Evolutionary conservation across 129 eudicot species (phyloP).

Genomic region (Artemisia annua): DNA sequence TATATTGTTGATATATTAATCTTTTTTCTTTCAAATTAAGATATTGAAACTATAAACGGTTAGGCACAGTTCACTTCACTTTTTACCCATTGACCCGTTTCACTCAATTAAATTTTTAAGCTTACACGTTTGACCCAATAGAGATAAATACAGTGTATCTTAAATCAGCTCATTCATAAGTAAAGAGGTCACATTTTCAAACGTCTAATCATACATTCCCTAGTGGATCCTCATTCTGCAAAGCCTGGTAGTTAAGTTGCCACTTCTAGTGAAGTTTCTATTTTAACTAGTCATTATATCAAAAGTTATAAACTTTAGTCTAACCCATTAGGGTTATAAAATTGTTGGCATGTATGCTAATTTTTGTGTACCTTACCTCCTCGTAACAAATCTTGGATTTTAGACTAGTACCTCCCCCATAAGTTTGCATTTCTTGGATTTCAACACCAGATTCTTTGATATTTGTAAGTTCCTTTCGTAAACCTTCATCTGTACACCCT

Average conservation of each 20-base stretch:
- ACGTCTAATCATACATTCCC: too few relatives aligned
- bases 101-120: neutral
- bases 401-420: constrained; percentile 71
- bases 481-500: constrained; percentile 87
- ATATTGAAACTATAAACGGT: too few relatives aligned
- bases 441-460: constrained; percentile 80
- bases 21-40: too few relatives aligned
- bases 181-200: neutral
- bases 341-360: too few relatives aligned
- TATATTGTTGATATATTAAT: too few relatives aligned
- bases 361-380: constrained; percentile 54
- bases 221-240: too few relatives aligned
- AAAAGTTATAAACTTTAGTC: too few relatives aligned
- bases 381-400: constrained; percentile 68
- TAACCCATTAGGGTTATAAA: too few relatives aligned
- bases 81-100: neutral
- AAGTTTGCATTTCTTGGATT: constrained; percentile 71
- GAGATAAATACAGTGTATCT: neutral
- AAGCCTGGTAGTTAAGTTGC: too few relatives aligned
- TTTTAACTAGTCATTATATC: too few relatives aligned
- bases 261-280: too few relatives aligned
- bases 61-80: too few relatives aligned
- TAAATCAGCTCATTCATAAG: neutral
- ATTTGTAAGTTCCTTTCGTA: constrained; percentile 71
- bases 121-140: neutral